Base-by-base conservation (phyloP, 352 stramenopile species). In the Globisporangium acanthophoron region DNA sequence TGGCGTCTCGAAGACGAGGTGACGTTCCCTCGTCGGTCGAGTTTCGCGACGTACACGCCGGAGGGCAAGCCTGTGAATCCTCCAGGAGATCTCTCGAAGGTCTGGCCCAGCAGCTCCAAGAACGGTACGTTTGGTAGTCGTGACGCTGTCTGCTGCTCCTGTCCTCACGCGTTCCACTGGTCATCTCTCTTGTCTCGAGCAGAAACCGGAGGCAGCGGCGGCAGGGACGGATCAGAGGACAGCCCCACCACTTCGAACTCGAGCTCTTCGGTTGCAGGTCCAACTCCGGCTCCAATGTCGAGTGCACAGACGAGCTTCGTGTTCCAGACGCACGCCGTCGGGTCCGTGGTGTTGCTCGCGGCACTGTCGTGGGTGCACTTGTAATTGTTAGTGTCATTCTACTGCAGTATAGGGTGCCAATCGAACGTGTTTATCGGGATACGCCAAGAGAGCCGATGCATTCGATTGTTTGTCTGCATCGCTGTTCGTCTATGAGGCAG, bases 1-100 rank as follows among this genome's bases (percentile, higher is more conserved):
- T 89, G 79, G 79, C 59, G 54, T 9, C 56, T 77, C 5, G 64
- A 83, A 37, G 76, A 89, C 21, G 56, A 70, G 13, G 35, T 82
- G 16, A 82, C 73, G 5, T 76, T 89, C 43, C 60, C 71, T 15
- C 69, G 67, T 5, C 73, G 76, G 40, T 65, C 54, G 0, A 68
- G 69, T 13, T 62, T 56, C 7, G 67, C 44, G 12, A 16, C 43
- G 12, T 64, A 69, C 31, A 62, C 58, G 7, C 61, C 70, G 5
- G 69, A 71, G 33, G 79, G 79, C 8, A 71, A 66, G 44, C 68
- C 79, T 11, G 73, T 87, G 15, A 74, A 71, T 21, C 45, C 71
- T 0, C 76, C 76, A 0, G 58, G 69, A 3, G 64, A 74, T 20
- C 58, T 80, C 37, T 49, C 65, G 39, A 52, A 46, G 12, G 54